phyloP scores from a whole-genome alignment of 441 rosid genomes.

The Adansonia rubrostipa region DNA sequence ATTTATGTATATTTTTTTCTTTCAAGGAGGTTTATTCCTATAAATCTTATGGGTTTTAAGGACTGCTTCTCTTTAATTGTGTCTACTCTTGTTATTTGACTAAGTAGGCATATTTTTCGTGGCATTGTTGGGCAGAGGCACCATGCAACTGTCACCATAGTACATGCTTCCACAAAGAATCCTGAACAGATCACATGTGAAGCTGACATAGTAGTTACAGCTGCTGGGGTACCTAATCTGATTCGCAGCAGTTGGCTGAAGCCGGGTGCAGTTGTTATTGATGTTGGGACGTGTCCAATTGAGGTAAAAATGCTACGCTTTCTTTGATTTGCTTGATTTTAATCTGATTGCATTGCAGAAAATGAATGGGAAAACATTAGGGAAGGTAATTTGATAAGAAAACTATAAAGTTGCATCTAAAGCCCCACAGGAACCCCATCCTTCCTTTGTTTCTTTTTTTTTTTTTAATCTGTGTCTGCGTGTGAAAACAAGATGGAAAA shows the following conservation, averaged over 20 bases:
- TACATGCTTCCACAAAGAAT: constrained; percentile 67
- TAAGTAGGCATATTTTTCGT: constrained; percentile 27
- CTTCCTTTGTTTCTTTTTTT: background rate
- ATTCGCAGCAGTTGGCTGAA: constrained; percentile 83
- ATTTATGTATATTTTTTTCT: background rate
- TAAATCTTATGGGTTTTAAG: background rate
- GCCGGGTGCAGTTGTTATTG: constrained; percentile 81
- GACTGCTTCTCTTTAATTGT: background rate
- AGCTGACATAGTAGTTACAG: constrained; percentile 82
- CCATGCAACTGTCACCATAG: constrained; percentile 82
- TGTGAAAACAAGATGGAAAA: background rate
- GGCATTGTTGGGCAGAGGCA: constrained; percentile 63
- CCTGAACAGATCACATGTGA: constrained; percentile 67
- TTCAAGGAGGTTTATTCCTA: constrained; percentile 10
- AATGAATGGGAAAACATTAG: constrained; percentile 20
- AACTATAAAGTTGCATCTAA: constrained; percentile 2
- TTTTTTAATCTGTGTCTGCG: background rate
- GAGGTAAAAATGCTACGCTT: constrained; percentile 50
- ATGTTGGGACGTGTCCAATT: constrained; percentile 80
- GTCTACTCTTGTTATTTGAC: constrained; percentile 1
- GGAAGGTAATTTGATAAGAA: constrained; percentile 25
- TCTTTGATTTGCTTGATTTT: constrained; percentile 11
- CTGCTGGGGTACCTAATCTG: constrained; percentile 79
- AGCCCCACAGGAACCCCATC: background rate
- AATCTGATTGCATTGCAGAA: constrained; percentile 19